A percentile compares a stretch with the other conserved stretches of the same genome.
These are phyloP conservation scores for Xerocomus brunneocitrinus DNA, from an alignment of 768 basidiomycete species.

Conservation along the genomic window DNA sequence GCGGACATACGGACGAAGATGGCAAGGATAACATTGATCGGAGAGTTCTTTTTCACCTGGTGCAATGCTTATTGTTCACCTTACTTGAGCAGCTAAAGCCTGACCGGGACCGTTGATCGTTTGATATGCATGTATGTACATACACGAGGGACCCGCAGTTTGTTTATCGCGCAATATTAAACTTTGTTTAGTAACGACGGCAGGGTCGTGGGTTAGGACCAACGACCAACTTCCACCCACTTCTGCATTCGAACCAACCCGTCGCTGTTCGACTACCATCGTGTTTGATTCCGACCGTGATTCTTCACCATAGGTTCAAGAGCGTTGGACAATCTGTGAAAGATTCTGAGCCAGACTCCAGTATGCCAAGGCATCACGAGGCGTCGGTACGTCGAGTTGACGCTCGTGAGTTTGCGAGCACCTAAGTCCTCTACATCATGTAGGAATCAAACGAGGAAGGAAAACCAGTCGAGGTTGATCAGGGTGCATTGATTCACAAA, in stretches of 20 bases:
- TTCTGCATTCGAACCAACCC: background rate
- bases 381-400: background rate
- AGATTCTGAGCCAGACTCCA: background rate
- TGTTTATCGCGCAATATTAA: background rate
- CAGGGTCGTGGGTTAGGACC: background rate
- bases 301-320: background rate
- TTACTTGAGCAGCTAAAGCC: no score
- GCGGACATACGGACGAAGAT: no score
- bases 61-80: no score
- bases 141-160: no score
- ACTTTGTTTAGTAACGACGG: background rate
- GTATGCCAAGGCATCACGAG: background rate
- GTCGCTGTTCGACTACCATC: background rate
- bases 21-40: no score
- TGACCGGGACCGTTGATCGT: no score
- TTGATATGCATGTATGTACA: no score
- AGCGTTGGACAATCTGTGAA: background rate
- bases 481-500: conserved; percentile 89
- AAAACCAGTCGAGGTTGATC: conserved; percentile 57
- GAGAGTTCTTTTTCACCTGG: no score
- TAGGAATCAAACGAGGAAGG: background rate
- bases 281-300: background rate
- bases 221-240: background rate
- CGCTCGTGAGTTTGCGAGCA: background rate
- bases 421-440: background rate